Percentiles rank a stretch among this genome's conserved stretches.
phyloP scores from a whole-genome alignment of 805 yeast species.

The Cyberlindnera mycetangii region DNA sequence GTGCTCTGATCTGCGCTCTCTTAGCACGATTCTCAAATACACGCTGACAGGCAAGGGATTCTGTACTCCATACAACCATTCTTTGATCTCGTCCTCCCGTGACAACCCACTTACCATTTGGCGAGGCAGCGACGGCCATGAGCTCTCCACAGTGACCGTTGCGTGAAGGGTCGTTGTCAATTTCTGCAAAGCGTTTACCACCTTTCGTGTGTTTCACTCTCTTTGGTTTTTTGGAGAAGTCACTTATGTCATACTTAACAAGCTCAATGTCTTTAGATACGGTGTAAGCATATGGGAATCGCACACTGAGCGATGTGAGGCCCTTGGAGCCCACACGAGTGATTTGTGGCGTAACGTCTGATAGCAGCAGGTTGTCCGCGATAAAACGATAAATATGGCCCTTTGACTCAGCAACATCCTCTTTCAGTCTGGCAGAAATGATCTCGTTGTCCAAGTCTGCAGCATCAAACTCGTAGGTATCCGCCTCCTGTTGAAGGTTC shows the following conservation, averaged over 20 bases:
- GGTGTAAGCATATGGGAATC: slow-evolving; percentile 56
- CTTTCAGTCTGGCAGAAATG: slow-evolving; percentile 71
- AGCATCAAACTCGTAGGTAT: slow-evolving; percentile 69
- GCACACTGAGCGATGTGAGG: slow-evolving; percentile 44
- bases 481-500: slow-evolving; percentile 62
- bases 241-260: slow-evolving; percentile 73
- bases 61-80: slow-evolving; percentile 82
- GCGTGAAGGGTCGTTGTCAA: slow-evolving; percentile 43
- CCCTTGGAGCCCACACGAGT: slow-evolving; percentile 62
- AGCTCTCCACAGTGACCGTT: slow-evolving; percentile 80
- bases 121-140: slow-evolving; percentile 73
- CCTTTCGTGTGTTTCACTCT: slow-evolving; percentile 65
- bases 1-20: slow-evolving; percentile 66
- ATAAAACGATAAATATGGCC: slow-evolving; percentile 76
- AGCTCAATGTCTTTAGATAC: slow-evolving; percentile 79
- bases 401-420: slow-evolving; percentile 86
- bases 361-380: slow-evolving; percentile 45
- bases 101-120: slow-evolving; percentile 84
- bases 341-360: slow-evolving; percentile 39
- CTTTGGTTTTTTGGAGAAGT: slow-evolving; percentile 54
- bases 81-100: slow-evolving; percentile 88
- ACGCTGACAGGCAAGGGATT: slow-evolving; percentile 69
- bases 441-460: slow-evolving; percentile 86
- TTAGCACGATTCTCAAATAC: slow-evolving; percentile 73
- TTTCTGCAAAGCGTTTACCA: slow-evolving; percentile 45